Base-by-base conservation (phyloP, 345 rosid genomes). In the Gossypium bickii region DNA sequence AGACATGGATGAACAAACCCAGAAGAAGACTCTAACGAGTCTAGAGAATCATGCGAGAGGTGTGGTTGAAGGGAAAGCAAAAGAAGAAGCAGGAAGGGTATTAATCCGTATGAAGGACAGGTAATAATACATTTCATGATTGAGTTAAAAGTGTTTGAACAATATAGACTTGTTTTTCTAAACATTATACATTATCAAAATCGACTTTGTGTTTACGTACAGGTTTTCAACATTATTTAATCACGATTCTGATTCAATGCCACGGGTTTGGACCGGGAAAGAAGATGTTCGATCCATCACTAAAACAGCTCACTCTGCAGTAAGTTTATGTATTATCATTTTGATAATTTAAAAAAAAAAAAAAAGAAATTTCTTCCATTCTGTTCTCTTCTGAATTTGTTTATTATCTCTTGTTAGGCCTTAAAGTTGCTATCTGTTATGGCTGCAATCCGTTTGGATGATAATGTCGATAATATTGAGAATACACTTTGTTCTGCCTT, bases 221-320 rank as follows among this genome's bases (percentile, higher is more conserved):
- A 96, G 99, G 85, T 96, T 96, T 86, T 79, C 98, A 67, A 87
- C 83, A 79, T 79, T 96, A 75, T 96, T 93, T 72, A 90, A 93
- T 86, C 97, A 88, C 78, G 99, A 93, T 86, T 79, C 97, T 72
- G 99, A 96, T 76, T 96, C 98, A 73, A 92, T 96, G 95, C 97
- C 99, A 11, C 93, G 99, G 60, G 86, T 96, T 75, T 96, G 99
- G 99, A 93, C 92, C 9, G 98, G 98, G 81, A 96, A 92, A 52
- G 99, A 96, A 85, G 98, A 96, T 78, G 87, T 96, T 80, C 87
- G 95, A 78, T 92, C 93, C 63, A 96, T 96, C 73, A 96, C 97
- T 29, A 93, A 92, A 85, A 77, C 85, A 77, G 97, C 98, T 81
- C 95, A 97, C 76, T 89, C 93, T 71, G 88, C 93, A 3, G 99